phyloP scores from a whole-genome alignment of 2,329 filamentous ascomycete species.

The Diaporthe sp. region DNA sequence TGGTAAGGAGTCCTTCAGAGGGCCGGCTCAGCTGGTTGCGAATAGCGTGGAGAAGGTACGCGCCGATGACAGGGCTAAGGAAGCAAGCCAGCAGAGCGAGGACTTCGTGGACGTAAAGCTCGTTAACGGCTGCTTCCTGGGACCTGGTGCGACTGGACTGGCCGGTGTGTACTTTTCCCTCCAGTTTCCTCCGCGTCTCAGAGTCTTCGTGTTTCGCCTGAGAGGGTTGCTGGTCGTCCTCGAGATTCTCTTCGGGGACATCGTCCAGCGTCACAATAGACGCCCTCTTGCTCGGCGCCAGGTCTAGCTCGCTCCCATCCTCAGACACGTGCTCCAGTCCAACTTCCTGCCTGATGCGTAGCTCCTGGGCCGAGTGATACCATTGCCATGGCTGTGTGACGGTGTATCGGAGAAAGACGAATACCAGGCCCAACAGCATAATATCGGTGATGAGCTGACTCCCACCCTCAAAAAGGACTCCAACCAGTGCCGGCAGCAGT shows the following conservation, averaged over 20 bases:
- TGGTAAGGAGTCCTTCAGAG: conserved; percentile 88
- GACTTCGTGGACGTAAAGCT: conserved; percentile 82
- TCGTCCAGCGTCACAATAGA: conserved; percentile 55
- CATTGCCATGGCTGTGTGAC: conserved; percentile 90
- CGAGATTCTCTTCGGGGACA: conserved; percentile 51
- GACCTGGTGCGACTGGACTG: conserved; percentile 43
- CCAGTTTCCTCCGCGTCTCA: conserved; percentile 13
- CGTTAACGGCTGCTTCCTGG: conserved; percentile 62
- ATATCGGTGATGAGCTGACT: conserved; percentile 87
- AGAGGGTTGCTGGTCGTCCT: conserved; percentile 41
- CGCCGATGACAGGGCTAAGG: conserved; percentile 81
- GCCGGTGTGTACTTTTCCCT: background rate
- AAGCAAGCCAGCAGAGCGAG: conserved; percentile 85
- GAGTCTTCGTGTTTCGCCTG: conserved; percentile 33
- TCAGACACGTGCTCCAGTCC: conserved; percentile 58
- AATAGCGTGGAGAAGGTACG: conserved; percentile 86
- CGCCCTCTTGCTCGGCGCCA: conserved; percentile 44
- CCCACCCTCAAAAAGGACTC: conserved; percentile 87
- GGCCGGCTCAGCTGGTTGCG: conserved; percentile 85
- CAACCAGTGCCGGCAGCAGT: conserved; percentile 87
- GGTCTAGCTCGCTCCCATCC: conserved; percentile 50
- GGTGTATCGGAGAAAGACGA: conserved; percentile 92
- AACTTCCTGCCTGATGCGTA: conserved; percentile 67
- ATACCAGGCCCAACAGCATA: conserved; percentile 83
- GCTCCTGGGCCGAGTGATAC: conserved; percentile 79